A percentile compares a stretch with the other conserved stretches of the same genome.
Conservation (phyloP, 306 rosid genomes). For the Casuarina equisetifolia region DNA sequence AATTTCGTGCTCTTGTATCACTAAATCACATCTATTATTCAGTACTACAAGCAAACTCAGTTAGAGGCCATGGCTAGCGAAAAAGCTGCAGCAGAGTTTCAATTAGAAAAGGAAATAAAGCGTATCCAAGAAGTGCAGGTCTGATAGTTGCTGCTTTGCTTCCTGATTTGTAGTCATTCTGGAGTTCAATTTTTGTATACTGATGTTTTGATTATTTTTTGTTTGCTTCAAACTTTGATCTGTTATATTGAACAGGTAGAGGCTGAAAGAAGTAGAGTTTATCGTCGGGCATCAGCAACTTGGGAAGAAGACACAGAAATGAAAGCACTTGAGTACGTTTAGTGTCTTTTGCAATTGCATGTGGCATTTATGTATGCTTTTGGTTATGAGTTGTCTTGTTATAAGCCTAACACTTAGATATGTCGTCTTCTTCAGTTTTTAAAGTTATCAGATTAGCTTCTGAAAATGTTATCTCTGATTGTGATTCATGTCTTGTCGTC, state of each 20-base stretch:
- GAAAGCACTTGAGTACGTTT: constrained; percentile 88
- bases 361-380: constrained; percentile 1
- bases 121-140: constrained; percentile 90
- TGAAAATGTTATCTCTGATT: background rate
- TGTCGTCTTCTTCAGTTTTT: background rate
- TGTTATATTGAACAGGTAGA: constrained; percentile 63
- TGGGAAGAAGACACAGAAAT: constrained; percentile 97
- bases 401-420: background rate
- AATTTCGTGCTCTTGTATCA: constrained; percentile 1
- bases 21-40: constrained; percentile 27
- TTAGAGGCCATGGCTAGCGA: constrained; percentile 95
- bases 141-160: constrained; percentile 29
- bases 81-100: constrained; percentile 94
- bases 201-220: background rate
- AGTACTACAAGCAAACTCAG: constrained; percentile 99
- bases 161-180: constrained; percentile 16
- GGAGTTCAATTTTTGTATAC: constrained; percentile 23
- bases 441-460: background rate
- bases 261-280: constrained; percentile 79
- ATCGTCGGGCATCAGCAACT: constrained; percentile 78
- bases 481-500: background rate
- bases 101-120: constrained; percentile 90
- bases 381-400: background rate
- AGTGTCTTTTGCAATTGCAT: constrained; percentile 21
- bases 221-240: constrained; percentile 1